Percentiles rank a stretch among this genome's conserved stretches.
phyloP scores from a whole-genome alignment of 495 filamentous ascomycete species.

The Xylaria palmicola region DNA sequence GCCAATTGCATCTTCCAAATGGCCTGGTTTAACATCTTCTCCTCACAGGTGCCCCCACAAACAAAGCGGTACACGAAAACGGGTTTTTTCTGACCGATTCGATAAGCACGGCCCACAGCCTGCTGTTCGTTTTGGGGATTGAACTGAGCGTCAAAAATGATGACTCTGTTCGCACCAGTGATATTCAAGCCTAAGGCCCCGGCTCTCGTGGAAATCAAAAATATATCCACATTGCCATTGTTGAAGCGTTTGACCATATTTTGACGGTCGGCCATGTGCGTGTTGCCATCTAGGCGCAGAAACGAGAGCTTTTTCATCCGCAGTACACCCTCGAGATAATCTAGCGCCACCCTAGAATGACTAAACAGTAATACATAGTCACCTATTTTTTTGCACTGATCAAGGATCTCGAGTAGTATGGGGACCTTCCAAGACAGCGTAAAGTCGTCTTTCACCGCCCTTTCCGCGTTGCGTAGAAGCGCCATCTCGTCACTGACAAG shows the following conservation, averaged over 20 bases:
- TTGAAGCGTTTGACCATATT: constrained; percentile 66
- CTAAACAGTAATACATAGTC: constrained; percentile 85
- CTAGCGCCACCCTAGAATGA: constrained; percentile 64
- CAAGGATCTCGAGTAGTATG: constrained; percentile 65
- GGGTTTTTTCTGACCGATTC: constrained; percentile 77
- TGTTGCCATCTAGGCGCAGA: constrained; percentile 65
- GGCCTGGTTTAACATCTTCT: constrained; percentile 64
- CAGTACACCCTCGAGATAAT: constrained; percentile 64
- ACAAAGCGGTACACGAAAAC: constrained; percentile 89
- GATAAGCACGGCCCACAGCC: constrained; percentile 83
- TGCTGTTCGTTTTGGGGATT: constrained; percentile 84
- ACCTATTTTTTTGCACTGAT: constrained; percentile 53
- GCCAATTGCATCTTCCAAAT: constrained; percentile 81
- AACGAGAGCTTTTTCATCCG: constrained; percentile 41
- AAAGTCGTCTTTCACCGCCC: constrained; percentile 30
- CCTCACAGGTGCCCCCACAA: constrained; percentile 76
- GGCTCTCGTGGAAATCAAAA: constrained; percentile 79
- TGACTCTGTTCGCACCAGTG: constrained; percentile 77
- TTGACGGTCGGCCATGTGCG: constrained; percentile 55
- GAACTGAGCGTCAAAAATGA: constrained; percentile 83
- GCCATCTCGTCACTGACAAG: constrained; percentile 34
- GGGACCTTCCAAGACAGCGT: constrained; percentile 62
- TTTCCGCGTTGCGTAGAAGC: constrained; percentile 16
- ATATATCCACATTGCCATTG: constrained; percentile 48
- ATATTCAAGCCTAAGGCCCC: constrained; percentile 86